phyloP scores from a whole-genome alignment of 2,329 filamentous ascomycete genomes.

The Neopestalotiopsis sp. region DNA sequence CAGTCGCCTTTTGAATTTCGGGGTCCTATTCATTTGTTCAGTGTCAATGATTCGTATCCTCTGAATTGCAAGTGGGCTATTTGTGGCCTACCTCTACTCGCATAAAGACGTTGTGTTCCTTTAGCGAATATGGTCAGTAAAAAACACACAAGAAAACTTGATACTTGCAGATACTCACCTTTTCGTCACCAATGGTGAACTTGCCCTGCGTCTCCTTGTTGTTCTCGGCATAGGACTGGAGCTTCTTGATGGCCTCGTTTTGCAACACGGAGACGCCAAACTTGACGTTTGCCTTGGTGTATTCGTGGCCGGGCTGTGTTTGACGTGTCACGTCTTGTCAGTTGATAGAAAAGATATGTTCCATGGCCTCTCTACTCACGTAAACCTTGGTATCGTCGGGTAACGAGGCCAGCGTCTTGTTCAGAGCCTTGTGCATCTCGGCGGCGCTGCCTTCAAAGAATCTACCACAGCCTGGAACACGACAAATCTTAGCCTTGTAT shows the following conservation, averaged over 20 bases:
- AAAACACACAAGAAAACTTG: too few species aligned
- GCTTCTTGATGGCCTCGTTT: constrained; percentile 75
- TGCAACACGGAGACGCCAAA: constrained; percentile 81
- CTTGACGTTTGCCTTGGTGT: constrained; percentile 95
- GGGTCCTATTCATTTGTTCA: constrained; percentile 63
- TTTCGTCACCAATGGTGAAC: constrained; percentile 97
- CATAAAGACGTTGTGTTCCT: constrained; percentile 98
- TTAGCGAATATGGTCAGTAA: constrained; percentile 11
- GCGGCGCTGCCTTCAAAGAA: constrained; percentile 92
- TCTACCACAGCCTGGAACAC: constrained; percentile 75
- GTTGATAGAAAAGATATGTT: not conserved
- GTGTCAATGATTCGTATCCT: constrained; percentile 19
- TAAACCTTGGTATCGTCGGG: constrained; percentile 93
- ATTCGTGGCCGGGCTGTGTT: constrained; percentile 86
- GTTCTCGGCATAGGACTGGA: constrained; percentile 76
- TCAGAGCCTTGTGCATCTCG: constrained; percentile 94
- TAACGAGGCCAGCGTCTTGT: constrained; percentile 78
- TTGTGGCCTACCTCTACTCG: constrained; percentile 68
- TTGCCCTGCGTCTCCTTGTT: constrained; percentile 92
- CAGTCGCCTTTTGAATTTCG: constrained; percentile 81
- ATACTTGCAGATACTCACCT: constrained; percentile 58
- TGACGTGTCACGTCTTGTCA: not conserved
- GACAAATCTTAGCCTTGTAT: not conserved
- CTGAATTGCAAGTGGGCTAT: not conserved
- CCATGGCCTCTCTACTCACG: constrained; percentile 52